Evolutionary conservation across 306 rosid species (phyloP), one percentile per base, ranked within the genome.

Genomic region (Ziziphus jujuba): DNA sequence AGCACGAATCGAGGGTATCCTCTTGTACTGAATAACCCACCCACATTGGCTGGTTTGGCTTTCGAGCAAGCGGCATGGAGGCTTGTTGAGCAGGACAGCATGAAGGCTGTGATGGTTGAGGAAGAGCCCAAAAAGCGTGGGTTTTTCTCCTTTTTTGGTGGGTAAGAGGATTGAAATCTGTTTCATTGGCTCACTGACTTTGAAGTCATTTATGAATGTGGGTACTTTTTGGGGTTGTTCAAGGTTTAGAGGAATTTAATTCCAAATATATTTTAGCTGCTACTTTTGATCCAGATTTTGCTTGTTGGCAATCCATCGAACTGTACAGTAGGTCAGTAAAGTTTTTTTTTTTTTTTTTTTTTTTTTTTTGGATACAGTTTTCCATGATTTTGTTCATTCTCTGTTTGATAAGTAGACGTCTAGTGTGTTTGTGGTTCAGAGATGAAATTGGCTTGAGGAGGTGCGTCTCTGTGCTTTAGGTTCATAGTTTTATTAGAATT

Each of bases 21-120:
- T 34, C 72, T 90, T 61, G 97, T 95, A 25, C 63, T 95, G 82
- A 90, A 95, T 65, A 88, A 81, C 73, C 99, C 99, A 12, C 99
- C 99, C 0, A 88, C 99, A 6, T 77, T 95, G 86, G 99, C 99
- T 0, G 99, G 97, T 0, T 71, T 95, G 82, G 96, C 99, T 12
- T 95, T 95, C 61, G 97, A 95, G 80, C 99, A 90, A 73, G 99
- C 99, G 0, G 99, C 99, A 0, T 95, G 99, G 99, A 85, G 99
- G 73, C 97, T 95, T 56, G 97, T 95, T 16, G 97, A 95, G 80
- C 99, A 90, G 77, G 99, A 95, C 73, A 90, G 79, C 23, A 95
- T 95, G 99, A 78, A 87, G 74, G 99, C 99, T 31, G 97, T 90
- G 19, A 73, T 88, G 84, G 81, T 88, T 3, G 99, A 95, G 76